Evolutionary conservation across 2,329 filamentous ascomycete genomes (phyloP), one percentile per base, ranked within the genome.

Genomic region (Fusarium sp.): DNA sequence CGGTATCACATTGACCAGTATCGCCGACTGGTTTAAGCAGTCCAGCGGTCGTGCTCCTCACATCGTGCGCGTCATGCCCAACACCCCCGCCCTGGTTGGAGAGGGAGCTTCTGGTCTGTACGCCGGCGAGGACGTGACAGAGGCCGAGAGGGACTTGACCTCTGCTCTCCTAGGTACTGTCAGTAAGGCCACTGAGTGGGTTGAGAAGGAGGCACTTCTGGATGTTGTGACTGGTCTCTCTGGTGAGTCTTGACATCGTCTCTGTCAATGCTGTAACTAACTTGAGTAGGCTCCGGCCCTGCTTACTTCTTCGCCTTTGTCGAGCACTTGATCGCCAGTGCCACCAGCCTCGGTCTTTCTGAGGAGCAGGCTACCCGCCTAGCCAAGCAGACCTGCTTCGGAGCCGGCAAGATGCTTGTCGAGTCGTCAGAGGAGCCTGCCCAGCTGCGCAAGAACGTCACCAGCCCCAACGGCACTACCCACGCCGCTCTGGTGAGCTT

Each of bases 301-400:
- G 86, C 86, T 1, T 88, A 88, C 80, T 88, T 88, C 81, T 88
- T 88, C 76, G 86, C 86, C 73, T 83, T 88, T 79, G 86, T 88
- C 8, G 86, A 88, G 75, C 86, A 88, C 77, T 80, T 88, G 54
- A 84, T 86, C 63, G 77, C 84, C 62, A 84, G 84, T 68, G 86
- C 83, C 14, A 82, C 80, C 10, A 78, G 80, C n/a, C 80, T 87
- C 2, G 86, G 86, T 2, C 82, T 88, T 29, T 82, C 85, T 0
- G 78, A 81, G 20, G 86, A 88, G 65, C 86, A 88, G 77, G 86
- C 86, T n/a, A 84, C 83, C 13, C 84, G 86, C 1, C 80, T 87
- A 20, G 86, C 86, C 11, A 86, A 83, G 71, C 86, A 88, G 80
- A 88, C 86, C 0, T 88, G 86, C 68, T 80, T 86, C 7, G 86